Evolutionary conservation across 805 yeast genomes (phyloP).

Genomic region (Starmerella geochares): DNA sequence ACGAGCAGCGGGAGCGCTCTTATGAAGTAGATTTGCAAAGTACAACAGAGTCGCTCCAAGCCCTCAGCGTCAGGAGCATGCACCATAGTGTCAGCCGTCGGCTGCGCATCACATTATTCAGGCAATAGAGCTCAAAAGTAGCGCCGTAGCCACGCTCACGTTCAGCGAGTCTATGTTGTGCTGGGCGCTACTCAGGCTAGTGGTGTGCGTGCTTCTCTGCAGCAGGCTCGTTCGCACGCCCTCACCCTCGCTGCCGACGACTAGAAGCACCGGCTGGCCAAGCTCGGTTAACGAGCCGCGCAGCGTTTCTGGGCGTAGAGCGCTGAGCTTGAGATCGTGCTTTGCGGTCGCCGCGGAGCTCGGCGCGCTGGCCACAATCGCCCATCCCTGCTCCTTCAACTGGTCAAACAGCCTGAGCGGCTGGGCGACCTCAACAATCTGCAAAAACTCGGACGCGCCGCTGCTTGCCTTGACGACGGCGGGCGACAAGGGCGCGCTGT

Average conservation of each 20-base stretch:
- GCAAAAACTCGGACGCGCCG: conserved; percentile 71
- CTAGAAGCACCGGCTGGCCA: conserved; percentile 53
- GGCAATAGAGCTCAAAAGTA: conserved; percentile 36
- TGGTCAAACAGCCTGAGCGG: conserved; percentile 54
- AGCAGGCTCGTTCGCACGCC: conserved; percentile 65
- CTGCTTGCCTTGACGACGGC: conserved; percentile 70
- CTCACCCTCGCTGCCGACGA: conserved; percentile 76
- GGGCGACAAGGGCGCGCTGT: conserved; percentile 67
- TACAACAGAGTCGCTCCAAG: too few relatives aligned
- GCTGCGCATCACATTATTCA: too few relatives aligned
- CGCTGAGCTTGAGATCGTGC: conserved; percentile 32
- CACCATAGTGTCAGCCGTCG: too few relatives aligned
- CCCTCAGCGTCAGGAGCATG: too few relatives aligned
- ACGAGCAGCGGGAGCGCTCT: too few relatives aligned
- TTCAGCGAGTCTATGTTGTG: conserved; percentile 64
- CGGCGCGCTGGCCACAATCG: conserved; percentile 50
- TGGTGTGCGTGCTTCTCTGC: conserved; percentile 31
- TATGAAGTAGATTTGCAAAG: too few relatives aligned
- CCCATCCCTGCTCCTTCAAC: conserved; percentile 56
- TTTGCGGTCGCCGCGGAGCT: conserved; percentile 23
- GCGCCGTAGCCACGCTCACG: conserved; percentile 81
- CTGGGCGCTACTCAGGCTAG: conserved; percentile 20
- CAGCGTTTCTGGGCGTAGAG: conserved; percentile 21
- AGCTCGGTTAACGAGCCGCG: conserved; percentile 37
- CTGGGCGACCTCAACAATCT: conserved; percentile 47